Conservation (phyloP, 2,329 filamentous ascomycete genomes). For the Aspergillus ruber region DNA sequence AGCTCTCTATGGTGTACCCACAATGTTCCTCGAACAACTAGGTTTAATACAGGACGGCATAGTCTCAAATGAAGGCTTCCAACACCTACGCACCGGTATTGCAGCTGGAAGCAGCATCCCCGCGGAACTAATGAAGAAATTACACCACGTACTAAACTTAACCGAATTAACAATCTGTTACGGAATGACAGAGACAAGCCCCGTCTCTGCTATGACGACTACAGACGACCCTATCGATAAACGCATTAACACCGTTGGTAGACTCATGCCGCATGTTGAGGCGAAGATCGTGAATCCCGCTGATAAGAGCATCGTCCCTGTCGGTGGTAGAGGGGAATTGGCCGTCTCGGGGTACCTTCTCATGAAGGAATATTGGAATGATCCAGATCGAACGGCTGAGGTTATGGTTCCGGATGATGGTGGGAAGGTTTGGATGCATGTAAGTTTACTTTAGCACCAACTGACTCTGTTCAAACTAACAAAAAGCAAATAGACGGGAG, state of each 20-base stretch:
- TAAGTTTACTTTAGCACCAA: slow-evolving; percentile 19
- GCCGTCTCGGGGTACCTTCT: slow-evolving; percentile 78
- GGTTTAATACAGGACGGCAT: slow-evolving; percentile 60
- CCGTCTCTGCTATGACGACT: slow-evolving; percentile 67
- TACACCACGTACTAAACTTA: slow-evolving; percentile 69
- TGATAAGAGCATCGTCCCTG: slow-evolving; percentile 56
- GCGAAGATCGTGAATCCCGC: slow-evolving; percentile 68
- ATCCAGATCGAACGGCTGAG: slow-evolving; percentile 61
- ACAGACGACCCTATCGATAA: slow-evolving; percentile 68
- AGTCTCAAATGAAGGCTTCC: slow-evolving; percentile 49
- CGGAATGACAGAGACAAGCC: slow-evolving; percentile 88
- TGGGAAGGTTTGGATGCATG: slow-evolving; percentile 70
- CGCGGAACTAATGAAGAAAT: slow-evolving; percentile 58
- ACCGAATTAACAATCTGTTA: slow-evolving; percentile 87
- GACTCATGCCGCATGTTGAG: slow-evolving; percentile 74
- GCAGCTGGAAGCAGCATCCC: slow-evolving; percentile 84
- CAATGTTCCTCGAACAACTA: slow-evolving; percentile 88
- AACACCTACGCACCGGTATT: slow-evolving; percentile 77
- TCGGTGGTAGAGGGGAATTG: slow-evolving; percentile 69
- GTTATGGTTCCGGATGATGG: slow-evolving; percentile 55
- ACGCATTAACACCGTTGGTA: slow-evolving; percentile 69
- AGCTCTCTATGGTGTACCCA: slow-evolving; percentile 80
- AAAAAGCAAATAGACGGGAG: slow-evolving; percentile 58
- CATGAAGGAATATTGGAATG: slow-evolving; percentile 88
- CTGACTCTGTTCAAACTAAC: background rate